Evolutionary conservation across 768 basidiomycete genomes (phyloP).

Genomic region (Phylloporus rhodoxanthus): DNA sequence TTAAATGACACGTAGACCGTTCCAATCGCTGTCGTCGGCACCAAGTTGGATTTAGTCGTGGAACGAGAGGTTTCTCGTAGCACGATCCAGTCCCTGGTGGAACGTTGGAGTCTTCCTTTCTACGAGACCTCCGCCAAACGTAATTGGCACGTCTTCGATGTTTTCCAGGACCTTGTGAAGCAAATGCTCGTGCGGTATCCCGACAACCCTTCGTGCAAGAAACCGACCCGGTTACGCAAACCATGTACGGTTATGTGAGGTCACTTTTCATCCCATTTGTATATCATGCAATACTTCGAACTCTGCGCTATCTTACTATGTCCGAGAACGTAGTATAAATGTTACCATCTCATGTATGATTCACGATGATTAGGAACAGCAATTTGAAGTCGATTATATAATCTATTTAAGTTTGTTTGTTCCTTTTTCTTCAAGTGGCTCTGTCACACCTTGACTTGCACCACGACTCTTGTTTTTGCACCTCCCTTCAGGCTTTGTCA

Average conservation of each 20-base stretch:
- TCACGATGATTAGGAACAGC: background rate
- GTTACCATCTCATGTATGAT: slow-evolving; percentile 9
- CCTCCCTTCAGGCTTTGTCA: background rate
- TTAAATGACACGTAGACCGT: slow-evolving; percentile 38
- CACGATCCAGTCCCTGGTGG: slow-evolving; percentile 59
- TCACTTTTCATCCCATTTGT: slow-evolving; percentile 1
- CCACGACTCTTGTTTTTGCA: slow-evolving; percentile 17
- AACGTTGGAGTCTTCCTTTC: slow-evolving; percentile 65
- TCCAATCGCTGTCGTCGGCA: slow-evolving; percentile 83
- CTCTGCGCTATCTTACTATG: background rate
- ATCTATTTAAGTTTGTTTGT: slow-evolving; percentile 9
- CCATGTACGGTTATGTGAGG: slow-evolving; percentile 38
- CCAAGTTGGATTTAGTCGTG: slow-evolving; percentile 73
- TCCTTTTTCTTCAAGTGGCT: slow-evolving; percentile 15
- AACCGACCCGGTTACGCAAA: slow-evolving; percentile 21
- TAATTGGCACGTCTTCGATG: slow-evolving; percentile 74
- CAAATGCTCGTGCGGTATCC: slow-evolving; percentile 71
- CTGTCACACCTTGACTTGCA: slow-evolving; percentile 8
- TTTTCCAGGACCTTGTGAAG: slow-evolving; percentile 69
- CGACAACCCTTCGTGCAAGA: slow-evolving; percentile 33
- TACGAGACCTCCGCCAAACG: slow-evolving; percentile 87
- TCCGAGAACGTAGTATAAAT: slow-evolving; percentile 6
- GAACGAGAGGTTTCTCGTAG: slow-evolving; percentile 72
- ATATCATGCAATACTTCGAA: slow-evolving; percentile 6
- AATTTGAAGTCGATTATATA: background rate